Evolutionary conservation across 2,329 filamentous ascomycete species (phyloP).

Genomic region (Chrysosporium queenslandicum): DNA sequence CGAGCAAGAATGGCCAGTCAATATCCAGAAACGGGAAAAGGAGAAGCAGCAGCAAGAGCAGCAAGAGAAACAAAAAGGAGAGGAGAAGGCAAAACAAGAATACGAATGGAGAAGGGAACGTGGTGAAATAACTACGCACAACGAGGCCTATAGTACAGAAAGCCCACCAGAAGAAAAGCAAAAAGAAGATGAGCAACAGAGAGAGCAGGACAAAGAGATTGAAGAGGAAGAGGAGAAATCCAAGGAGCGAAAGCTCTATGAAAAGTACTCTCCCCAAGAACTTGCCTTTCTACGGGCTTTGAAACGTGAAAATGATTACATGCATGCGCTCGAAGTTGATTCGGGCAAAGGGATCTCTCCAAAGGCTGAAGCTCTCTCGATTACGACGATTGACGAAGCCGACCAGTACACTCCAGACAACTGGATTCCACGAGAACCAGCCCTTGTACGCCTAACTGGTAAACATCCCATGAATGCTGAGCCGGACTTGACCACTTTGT

Average conservation of each 20-base stretch:
- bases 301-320: slow-evolving; percentile 38
- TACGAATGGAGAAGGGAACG: slow-evolving; percentile 25
- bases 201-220: slow-evolving; percentile 22
- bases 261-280: slow-evolving; percentile 36
- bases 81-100: slow-evolving; percentile 19
- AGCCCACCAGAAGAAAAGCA: slow-evolving; percentile 12
- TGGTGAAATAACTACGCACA: slow-evolving; percentile 28
- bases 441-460: slow-evolving; percentile 44
- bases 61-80: slow-evolving; percentile 19
- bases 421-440: slow-evolving; percentile 41
- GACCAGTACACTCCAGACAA: slow-evolving; percentile 47
- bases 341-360: slow-evolving; percentile 35
- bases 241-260: slow-evolving; percentile 23
- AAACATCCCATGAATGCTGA: slow-evolving; percentile 47
- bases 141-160: slow-evolving; percentile 29
- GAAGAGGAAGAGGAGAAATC: slow-evolving; percentile 20
- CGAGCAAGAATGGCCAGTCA: slow-evolving; percentile 41
- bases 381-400: slow-evolving; percentile 38
- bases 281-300: slow-evolving; percentile 36
- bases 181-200: slow-evolving; percentile 13
- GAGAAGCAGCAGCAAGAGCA: slow-evolving; percentile 23
- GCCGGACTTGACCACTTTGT: slow-evolving; percentile 35
- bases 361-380: slow-evolving; percentile 24
- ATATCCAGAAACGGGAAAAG: slow-evolving; percentile 32
- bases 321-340: slow-evolving; percentile 34